Percentiles rank a stretch among this genome's conserved stretches.
These are phyloP conservation scores for Andrographis paniculata DNA, from an alignment of 305 asterid species.

Conservation along the genomic window DNA sequence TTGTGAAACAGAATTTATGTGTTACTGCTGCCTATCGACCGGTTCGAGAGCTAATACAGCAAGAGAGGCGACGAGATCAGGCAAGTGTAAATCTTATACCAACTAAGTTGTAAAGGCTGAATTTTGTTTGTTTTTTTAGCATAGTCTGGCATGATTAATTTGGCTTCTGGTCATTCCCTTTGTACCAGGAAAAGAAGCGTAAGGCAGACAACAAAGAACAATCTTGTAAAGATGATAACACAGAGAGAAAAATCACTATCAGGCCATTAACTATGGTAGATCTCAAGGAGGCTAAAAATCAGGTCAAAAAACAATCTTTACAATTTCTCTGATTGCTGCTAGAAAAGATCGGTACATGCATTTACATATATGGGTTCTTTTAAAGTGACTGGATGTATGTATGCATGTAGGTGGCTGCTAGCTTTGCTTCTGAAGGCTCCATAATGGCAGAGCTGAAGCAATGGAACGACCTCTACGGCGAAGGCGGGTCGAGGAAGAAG, in stretches of 20 bases:
- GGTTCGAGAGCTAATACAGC: conserved; percentile 63
- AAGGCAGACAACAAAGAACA: conserved; percentile 26
- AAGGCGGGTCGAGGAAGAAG: conserved; percentile 88
- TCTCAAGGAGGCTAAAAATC: conserved; percentile 67
- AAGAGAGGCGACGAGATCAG: conserved; percentile 51
- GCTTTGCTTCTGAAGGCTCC: conserved; percentile 71
- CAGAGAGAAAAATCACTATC: conserved; percentile 49
- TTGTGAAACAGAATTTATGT: conserved; percentile 58
- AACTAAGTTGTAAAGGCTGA: not conserved
- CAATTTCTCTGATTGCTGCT: not conserved
- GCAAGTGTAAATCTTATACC: conserved; percentile 2
- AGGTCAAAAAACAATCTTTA: conserved; percentile 25
- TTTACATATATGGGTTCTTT: too few relatives aligned
- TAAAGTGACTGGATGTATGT: too few relatives aligned
- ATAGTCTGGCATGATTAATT: conserved; percentile 6
- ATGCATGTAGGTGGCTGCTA: conserved; percentile 58
- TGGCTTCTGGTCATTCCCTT: conserved; percentile 1
- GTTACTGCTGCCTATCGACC: conserved; percentile 83
- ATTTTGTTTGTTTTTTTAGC: too few relatives aligned
- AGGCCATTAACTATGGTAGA: conserved; percentile 71
- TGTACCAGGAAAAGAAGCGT: conserved; percentile 44
- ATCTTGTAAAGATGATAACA: conserved; percentile 17
- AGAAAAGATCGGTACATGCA: too few relatives aligned
- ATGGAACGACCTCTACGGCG: conserved; percentile 74
- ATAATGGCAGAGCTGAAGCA: conserved; percentile 72